A percentile compares a stretch with the other conserved stretches of the same genome.
Conservation (phyloP, 257 asterid species). For the Lantana camara region DNA sequence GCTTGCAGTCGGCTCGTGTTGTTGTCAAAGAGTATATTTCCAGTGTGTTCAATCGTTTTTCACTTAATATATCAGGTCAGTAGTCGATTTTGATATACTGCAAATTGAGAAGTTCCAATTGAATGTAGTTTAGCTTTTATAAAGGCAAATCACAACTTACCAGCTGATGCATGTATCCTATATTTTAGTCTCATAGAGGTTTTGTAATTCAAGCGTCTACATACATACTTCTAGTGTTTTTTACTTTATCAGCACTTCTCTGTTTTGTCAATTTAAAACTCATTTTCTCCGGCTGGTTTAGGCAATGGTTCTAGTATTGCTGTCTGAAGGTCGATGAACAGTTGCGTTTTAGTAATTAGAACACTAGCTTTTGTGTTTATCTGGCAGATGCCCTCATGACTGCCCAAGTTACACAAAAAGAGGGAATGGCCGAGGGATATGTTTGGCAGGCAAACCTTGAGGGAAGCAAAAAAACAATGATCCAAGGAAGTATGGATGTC, state of each 20-base stretch:
- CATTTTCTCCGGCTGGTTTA: too few relatives aligned
- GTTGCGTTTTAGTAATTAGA: slow-evolving; percentile 13
- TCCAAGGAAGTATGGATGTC: slow-evolving; percentile 77
- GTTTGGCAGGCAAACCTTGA: slow-evolving; percentile 71
- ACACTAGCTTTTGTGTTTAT: slow-evolving; percentile 29
- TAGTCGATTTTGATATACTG: background rate
- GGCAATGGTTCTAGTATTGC: background rate
- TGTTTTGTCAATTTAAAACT: too few relatives aligned
- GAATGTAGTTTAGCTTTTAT: slow-evolving; percentile 7
- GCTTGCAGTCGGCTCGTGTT: slow-evolving; percentile 71
- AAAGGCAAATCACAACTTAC: too few relatives aligned
- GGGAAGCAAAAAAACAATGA: slow-evolving; percentile 74
- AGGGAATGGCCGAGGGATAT: slow-evolving; percentile 55
- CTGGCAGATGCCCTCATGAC: slow-evolving; percentile 65
- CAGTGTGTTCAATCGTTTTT: slow-evolving; percentile 65
- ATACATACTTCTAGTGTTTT: too few relatives aligned
- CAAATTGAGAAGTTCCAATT: slow-evolving; percentile 1
- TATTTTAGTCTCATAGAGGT: too few relatives aligned
- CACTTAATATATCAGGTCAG: slow-evolving; percentile 77
- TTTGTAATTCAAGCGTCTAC: too few relatives aligned
- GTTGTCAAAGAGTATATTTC: slow-evolving; percentile 67
- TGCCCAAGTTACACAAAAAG: slow-evolving; percentile 53
- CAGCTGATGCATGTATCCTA: too few relatives aligned
- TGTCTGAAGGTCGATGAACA: background rate
- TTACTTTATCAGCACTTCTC: too few relatives aligned